A percentile compares a stretch with the other conserved stretches of the same genome.
Evolutionary conservation across 257 asterid species (phyloP).

Genomic region (Solanum piurae): DNA sequence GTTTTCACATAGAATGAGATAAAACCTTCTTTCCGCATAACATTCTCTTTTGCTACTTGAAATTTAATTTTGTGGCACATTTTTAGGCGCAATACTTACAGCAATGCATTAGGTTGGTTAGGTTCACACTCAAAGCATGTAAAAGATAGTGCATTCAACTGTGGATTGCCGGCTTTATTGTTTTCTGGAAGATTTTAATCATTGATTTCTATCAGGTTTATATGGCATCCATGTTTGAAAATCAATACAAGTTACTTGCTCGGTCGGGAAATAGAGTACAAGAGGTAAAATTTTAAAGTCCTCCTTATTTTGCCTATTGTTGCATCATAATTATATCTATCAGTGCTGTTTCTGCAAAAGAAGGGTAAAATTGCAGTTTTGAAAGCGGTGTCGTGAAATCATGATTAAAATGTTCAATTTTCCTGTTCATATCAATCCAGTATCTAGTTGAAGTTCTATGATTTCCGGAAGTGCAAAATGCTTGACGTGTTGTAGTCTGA

Average conservation of each 20-base stretch:
- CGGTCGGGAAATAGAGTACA: conserved; percentile 87
- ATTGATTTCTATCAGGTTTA: conserved; percentile 43
- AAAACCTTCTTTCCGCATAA: background rate
- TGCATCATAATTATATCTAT: background rate
- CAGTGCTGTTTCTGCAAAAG: background rate
- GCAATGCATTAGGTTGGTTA: background rate
- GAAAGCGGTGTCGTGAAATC: background rate
- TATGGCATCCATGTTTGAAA: conserved; percentile 74
- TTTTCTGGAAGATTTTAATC: background rate
- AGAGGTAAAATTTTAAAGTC: conserved; percentile 39
- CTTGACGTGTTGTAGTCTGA: background rate
- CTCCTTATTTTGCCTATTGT: background rate
- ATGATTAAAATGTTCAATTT: background rate
- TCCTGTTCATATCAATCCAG: background rate
- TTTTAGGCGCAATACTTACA: background rate
- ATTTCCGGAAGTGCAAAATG: background rate
- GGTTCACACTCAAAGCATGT: background rate
- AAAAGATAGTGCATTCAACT: background rate
- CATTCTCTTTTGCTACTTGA: background rate
- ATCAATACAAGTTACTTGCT: conserved; percentile 91
- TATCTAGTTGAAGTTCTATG: background rate
- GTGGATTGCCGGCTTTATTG: background rate
- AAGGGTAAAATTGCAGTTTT: background rate
- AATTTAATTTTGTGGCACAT: background rate
- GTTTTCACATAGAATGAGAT: background rate